Evolutionary conservation across 768 basidiomycete genomes (phyloP).

Genomic region (Russula abietina): DNA sequence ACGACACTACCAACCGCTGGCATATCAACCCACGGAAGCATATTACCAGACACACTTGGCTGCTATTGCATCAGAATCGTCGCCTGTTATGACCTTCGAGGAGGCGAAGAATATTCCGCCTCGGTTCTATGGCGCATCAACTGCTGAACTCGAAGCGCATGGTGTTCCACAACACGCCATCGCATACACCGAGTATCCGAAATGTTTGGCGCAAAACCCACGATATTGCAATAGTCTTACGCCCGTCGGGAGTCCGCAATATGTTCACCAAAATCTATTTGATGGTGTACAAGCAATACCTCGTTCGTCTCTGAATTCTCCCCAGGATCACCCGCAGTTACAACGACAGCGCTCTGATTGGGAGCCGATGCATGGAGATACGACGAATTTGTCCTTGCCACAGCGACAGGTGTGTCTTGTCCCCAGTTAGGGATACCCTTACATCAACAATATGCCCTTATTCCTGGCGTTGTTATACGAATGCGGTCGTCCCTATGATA

Average conservation of each 20-base stretch:
- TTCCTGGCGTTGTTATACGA: not conserved
- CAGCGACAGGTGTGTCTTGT: constrained; percentile 12
- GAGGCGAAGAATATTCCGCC: not conserved
- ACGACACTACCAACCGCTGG: not conserved
- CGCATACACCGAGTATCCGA: not conserved
- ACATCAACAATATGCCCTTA: not conserved
- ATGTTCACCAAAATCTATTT: not conserved
- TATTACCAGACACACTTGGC: constrained; percentile 3
- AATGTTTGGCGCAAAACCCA: constrained; percentile 1
- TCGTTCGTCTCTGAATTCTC: not conserved
- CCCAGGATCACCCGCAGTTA: not conserved
- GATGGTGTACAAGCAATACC: not conserved
- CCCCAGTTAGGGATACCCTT: not conserved
- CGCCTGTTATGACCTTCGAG: not conserved
- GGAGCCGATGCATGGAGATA: constrained; percentile 6
- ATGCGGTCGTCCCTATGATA: not conserved
- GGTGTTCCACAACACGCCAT: not conserved
- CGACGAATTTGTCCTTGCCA: not conserved
- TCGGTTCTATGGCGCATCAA: not conserved
- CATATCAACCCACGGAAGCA: constrained; percentile 3
- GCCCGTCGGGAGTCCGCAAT: not conserved
- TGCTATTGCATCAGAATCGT: not conserved
- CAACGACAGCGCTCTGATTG: constrained; percentile 10
- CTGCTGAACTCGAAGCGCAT: constrained; percentile 1
- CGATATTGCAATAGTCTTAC: not conserved